Evolutionary conservation across 345 rosid species (phyloP), one percentile per base, ranked within the genome.

Genomic region (Lenwebbia sp.): DNA sequence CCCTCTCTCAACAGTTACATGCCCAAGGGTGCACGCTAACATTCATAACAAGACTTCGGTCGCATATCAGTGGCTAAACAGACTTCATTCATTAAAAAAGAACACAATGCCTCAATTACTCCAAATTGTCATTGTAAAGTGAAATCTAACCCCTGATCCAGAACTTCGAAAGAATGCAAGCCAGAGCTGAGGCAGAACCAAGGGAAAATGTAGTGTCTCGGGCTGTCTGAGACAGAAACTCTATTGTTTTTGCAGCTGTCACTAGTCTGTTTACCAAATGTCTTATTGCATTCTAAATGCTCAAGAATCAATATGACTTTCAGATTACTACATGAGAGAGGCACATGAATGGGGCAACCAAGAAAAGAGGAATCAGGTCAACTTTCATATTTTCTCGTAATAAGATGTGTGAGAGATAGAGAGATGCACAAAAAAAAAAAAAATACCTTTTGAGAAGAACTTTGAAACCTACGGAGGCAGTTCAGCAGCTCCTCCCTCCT

Each of bases 401-500:
- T 70, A 33, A 70, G 78, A 70, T 70, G 78, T 2, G 49, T 33
- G 58, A 83, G 40, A 52, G 11, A 82, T 37, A 83, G 44, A 83
- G 28, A 21, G 30, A 54, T n/a, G 22, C 13, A 49, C 2, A 49
- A 49, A 49, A 49, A 49, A 40, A 40, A 52, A 19, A 28, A 47
- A 51, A 91, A 83, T 90, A 96, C 99, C 98, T 93, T 95, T 83
- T 89, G 94, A 88, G 98, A 93, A 91, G 94, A 88, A 83, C 88
- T 92, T 90, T 95, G 98, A 90, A 94, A 96, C 86, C 96, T 90
- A 26, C 92, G 93, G 84, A 97, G 94, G 90, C 86, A 97, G 92
- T 93, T 94, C 56, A 97, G 88, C 88, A 97, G 90, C 83, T 97
- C 98, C 87, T 97, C 99, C 92, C 92, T 92, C 92, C 97, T 93